Conservation (phyloP, 2,329 filamentous ascomycete genomes). For the Colletotrichum ledebouriae region DNA sequence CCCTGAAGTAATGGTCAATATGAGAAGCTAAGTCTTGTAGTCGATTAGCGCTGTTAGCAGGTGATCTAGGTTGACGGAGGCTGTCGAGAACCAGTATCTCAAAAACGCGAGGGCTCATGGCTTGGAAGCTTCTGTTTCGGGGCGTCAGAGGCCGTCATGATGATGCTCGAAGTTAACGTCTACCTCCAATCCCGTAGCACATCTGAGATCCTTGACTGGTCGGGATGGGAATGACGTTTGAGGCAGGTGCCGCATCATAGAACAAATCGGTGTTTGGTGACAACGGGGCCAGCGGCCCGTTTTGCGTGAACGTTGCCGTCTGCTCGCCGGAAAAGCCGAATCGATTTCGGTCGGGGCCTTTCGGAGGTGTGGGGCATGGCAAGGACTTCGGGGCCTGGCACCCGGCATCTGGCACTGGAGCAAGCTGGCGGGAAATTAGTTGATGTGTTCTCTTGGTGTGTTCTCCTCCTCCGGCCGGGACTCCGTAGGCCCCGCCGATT, state of each 20-base stretch:
- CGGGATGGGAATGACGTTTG: slow-evolving; percentile 46
- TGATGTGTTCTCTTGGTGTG: too few species aligned
- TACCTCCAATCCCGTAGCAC: slow-evolving; percentile 46
- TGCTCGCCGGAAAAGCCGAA: neutral
- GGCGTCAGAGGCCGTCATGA: neutral
- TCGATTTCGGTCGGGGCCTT: neutral
- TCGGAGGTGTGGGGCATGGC: neutral
- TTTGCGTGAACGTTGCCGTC: slow-evolving; percentile 14
- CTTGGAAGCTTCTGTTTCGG: neutral
- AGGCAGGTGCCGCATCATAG: slow-evolving; percentile 44
- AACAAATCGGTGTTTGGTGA: slow-evolving; percentile 45
- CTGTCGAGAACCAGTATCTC: slow-evolving; percentile 47
- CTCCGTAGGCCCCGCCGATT: too few species aligned
- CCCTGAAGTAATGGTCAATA: neutral
- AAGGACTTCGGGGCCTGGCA: neutral
- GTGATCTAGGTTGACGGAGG: slow-evolving; percentile 51
- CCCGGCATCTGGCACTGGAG: too few species aligned
- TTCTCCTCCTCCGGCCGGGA: too few species aligned
- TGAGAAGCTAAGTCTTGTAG: neutral
- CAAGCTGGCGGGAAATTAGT: too few species aligned
- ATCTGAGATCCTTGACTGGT: slow-evolving; percentile 44
- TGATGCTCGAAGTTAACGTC: neutral
- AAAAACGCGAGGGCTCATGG: slow-evolving; percentile 47
- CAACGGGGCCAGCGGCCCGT: slow-evolving; percentile 17
- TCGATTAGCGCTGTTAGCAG: slow-evolving; percentile 43